phyloP scores from a whole-genome alignment of 2,329 filamentous ascomycete genomes.

The Trichoderma cornu-damae region DNA sequence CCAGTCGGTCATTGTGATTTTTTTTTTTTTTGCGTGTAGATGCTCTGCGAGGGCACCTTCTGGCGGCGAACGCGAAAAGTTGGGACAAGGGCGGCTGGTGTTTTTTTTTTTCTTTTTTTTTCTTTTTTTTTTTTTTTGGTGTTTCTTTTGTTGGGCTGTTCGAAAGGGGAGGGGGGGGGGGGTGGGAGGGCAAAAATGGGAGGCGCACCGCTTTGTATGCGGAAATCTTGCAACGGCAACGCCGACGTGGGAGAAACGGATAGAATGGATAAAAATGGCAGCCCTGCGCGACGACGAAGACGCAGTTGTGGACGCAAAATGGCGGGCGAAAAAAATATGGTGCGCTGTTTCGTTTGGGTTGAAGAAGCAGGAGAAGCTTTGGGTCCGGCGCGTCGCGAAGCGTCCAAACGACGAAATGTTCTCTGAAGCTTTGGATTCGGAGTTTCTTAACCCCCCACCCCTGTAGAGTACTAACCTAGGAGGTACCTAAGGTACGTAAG shows the following conservation, averaged over 20 bases:
- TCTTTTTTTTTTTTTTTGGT: not conserved
- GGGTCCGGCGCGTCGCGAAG: conserved; percentile 19
- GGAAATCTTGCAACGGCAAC: not conserved
- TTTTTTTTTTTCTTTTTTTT: not conserved
- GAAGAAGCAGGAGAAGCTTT: conserved; percentile 8
- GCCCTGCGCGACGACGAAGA: not conserved
- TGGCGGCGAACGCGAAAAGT: not conserved
- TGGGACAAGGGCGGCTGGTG: not conserved
- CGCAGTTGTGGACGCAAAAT: not conserved
- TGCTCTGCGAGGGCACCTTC: not conserved
- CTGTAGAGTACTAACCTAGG: too few relatives aligned
- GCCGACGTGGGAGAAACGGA: not conserved
- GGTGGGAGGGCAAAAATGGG: too few relatives aligned
- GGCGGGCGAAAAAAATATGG: not conserved
- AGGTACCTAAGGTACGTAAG: too few relatives aligned
- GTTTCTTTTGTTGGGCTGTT: not conserved
- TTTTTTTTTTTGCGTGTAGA: too few relatives aligned
- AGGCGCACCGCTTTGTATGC: not conserved
- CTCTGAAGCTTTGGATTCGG: conserved; percentile 2
- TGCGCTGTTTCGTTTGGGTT: not conserved
- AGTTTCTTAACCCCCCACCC: too few relatives aligned
- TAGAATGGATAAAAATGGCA: not conserved
- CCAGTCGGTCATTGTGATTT: conserved; percentile 46
- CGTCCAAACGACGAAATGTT: conserved; percentile 2
- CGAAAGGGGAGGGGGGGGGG: conserved; percentile 13